phyloP scores from a whole-genome alignment of 108 stramenopile species.

The Licmophora abbreviata region DNA sequence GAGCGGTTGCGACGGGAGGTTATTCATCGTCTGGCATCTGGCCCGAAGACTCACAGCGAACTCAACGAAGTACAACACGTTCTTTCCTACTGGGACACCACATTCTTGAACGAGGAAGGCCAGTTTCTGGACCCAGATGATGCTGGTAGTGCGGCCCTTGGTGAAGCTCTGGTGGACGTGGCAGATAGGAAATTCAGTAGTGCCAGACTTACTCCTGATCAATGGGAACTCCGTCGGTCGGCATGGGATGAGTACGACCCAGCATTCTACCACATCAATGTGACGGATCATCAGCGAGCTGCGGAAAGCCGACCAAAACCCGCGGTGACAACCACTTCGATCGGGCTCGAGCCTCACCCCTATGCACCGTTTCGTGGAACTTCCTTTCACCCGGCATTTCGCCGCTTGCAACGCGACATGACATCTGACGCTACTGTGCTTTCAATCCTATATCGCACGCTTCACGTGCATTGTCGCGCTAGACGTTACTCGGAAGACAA shows the following conservation, averaged over 20 bases:
- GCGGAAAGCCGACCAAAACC: conserved; percentile 63
- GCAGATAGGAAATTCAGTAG: conserved; percentile 48
- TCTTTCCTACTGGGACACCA: conserved; percentile 52
- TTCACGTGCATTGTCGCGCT: conserved; percentile 66
- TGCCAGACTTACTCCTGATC: conserved; percentile 56
- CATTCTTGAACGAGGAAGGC: conserved; percentile 44
- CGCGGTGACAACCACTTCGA: conserved; percentile 12
- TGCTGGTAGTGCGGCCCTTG: conserved; percentile 73
- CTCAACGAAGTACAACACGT: conserved; percentile 71
- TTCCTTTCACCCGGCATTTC: conserved; percentile 46
- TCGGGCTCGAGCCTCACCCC: conserved; percentile 26
- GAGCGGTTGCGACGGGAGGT: conserved; percentile 67
- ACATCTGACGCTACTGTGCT: conserved; percentile 55
- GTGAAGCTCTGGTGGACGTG: conserved; percentile 58
- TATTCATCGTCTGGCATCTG: conserved; percentile 65
- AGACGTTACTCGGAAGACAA: too few species aligned
- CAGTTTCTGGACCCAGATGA: conserved; percentile 72
- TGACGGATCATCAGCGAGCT: conserved; percentile 60
- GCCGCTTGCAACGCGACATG: conserved; percentile 56
- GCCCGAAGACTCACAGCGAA: conserved; percentile 75
- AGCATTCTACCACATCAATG: conserved; percentile 62
- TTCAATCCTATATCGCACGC: conserved; percentile 49
- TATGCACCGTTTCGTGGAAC: conserved; percentile 53
- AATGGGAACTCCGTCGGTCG: conserved; percentile 53
- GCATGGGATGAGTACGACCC: conserved; percentile 82